Evolutionary conservation across 352 stramenopile species (phyloP).

Genomic region (Aphanomyces invadans): DNA sequence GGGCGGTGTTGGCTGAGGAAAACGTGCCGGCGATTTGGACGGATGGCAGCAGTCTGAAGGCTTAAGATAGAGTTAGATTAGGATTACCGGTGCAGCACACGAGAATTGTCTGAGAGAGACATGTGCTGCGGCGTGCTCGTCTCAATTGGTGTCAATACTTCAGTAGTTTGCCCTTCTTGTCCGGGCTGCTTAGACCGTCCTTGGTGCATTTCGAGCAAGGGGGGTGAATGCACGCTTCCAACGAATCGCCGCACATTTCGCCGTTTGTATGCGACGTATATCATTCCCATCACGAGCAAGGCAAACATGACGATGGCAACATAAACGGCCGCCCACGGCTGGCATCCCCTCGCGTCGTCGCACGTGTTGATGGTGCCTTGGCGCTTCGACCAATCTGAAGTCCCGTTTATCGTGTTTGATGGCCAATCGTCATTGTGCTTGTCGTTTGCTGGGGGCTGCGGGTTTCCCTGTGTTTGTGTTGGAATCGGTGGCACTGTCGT

Average conservation of each 20-base stretch:
- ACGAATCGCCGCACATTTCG: slow-evolving; percentile 1
- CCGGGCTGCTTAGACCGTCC: not conserved
- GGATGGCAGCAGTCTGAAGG: too few relatives aligned
- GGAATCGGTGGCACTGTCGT: too few relatives aligned
- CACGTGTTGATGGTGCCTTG: not conserved
- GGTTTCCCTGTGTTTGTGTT: not conserved
- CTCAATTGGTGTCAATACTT: not conserved
- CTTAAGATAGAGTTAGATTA: too few relatives aligned
- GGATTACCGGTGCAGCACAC: not conserved
- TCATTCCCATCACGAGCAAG: slow-evolving; percentile 2
- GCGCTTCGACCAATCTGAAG: not conserved
- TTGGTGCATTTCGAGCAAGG: not conserved
- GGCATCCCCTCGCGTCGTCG: not conserved
- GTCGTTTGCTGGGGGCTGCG: not conserved
- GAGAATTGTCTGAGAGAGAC: not conserved
- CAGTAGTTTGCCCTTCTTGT: not conserved
- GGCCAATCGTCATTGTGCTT: not conserved
- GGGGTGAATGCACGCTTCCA: not conserved
- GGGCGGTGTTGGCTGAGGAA: too few relatives aligned
- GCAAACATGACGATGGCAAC: not conserved
- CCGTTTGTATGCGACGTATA: slow-evolving; percentile 9
- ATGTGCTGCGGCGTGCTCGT: not conserved
- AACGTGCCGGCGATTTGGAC: too few relatives aligned
- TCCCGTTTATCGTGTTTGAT: not conserved
- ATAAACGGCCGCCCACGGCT: not conserved